Evolutionary conservation across 768 basidiomycete genomes (phyloP).

Genomic region (Russula brevipes): DNA sequence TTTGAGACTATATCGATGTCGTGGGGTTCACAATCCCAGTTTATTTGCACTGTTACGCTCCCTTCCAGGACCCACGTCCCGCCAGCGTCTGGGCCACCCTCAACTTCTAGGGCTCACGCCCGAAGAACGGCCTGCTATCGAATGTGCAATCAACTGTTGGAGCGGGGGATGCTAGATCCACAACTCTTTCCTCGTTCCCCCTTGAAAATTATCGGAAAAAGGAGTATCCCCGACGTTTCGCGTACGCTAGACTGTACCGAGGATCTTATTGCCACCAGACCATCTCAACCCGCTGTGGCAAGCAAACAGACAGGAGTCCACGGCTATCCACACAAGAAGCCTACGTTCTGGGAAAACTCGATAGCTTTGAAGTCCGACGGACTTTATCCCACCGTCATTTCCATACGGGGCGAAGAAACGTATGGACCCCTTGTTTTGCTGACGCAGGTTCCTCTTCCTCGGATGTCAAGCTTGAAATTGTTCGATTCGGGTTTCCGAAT

Average conservation of each 20-base stretch:
- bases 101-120: constrained; percentile 46
- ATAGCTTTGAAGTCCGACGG: constrained; percentile 27
- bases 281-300: not conserved
- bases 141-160: constrained; percentile 48
- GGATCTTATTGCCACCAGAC: not conserved
- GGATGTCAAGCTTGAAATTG: constrained; percentile 49
- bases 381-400: constrained; percentile 58
- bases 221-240: constrained; percentile 15
- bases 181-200: constrained; percentile 31
- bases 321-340: constrained; percentile 51
- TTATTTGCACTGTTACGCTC: constrained; percentile 48
- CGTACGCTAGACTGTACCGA: constrained; percentile 18
- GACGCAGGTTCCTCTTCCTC: constrained; percentile 61
- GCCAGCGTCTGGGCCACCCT: constrained; percentile 41
- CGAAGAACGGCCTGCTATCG: constrained; percentile 55
- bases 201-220: constrained; percentile 22
- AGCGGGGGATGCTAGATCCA: constrained; percentile 48
- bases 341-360: constrained; percentile 63
- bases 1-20: constrained; percentile 41
- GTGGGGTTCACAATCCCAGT: constrained; percentile 28
- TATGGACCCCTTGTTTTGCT: constrained; percentile 61
- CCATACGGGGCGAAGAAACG: constrained; percentile 33
- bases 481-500: constrained; percentile 50
- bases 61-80: constrained; percentile 41
- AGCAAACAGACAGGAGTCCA: constrained; percentile 39